Evolutionary conservation across 1,284 basidiomycete genomes (phyloP), one percentile per base, ranked within the genome.

Genomic region (Stereum hirsutum): DNA sequence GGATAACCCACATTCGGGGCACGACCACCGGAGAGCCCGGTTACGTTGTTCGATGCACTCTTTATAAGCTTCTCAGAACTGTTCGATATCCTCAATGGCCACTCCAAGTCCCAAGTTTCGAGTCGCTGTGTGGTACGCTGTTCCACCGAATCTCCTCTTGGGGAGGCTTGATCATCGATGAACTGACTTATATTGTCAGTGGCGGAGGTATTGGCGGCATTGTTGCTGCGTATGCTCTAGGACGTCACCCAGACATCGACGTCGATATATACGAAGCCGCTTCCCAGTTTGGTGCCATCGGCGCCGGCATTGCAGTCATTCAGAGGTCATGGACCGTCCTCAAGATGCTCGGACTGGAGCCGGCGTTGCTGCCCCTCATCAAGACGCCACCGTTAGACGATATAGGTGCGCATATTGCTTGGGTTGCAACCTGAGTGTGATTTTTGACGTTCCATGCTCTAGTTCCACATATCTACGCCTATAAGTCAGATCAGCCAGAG

Each of bases 151-250:
- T n/a, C n/a, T n/a, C n/a, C n/a, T n/a, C 12, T 41, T 17, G 7
- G n/a, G 24, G n/a, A n/a, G n/a, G n/a, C n/a, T 24, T 20, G n/a
- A 12, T 6, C 17, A 12, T 10, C 21, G 24, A 19, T 25, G 24
- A 23, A 38, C n/a, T 27, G 42, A 15, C 8, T 26, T 15, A n/a
- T n/a, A n/a, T n/a, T n/a, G n/a, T 12, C 43, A 61, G 56, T 44
- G 65, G 67, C 19, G 65, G 64, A 0, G 68, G 68, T 4, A 56
- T 69, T 10, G 65, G 61, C 6, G 67, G 67, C n/a, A 55, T 69
- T n/a, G 55, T 53, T 12, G 54, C 61, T 32, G 66, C 68, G 1
- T 56, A 58, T 15, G 60, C 62, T 5, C 51, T 70, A n/a, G 53
- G 62, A 0, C 52, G 50, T 6, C 55, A 50, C 37, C 44, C 52